Evolutionary conservation across 306 rosid species (phyloP).

Genomic region (Rubus parviflorus): DNA sequence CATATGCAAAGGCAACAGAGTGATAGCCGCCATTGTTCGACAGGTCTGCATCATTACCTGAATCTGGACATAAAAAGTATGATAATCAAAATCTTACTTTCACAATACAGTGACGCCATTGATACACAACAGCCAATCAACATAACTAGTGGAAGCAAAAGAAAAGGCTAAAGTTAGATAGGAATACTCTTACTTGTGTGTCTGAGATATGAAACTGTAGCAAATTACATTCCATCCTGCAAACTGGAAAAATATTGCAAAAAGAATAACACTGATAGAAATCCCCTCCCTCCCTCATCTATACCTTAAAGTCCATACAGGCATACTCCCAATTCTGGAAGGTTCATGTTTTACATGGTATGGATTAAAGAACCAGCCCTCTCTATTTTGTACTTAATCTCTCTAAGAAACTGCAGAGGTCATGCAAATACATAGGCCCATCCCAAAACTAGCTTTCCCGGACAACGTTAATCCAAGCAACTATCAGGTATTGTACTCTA

Average conservation of each 20-base stretch:
- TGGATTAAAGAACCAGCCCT: background rate
- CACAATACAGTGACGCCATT: slow-evolving; percentile 4
- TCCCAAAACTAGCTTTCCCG: too few relatives aligned
- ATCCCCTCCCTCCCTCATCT: background rate
- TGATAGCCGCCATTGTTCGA: slow-evolving; percentile 41
- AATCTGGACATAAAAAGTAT: slow-evolving; percentile 39
- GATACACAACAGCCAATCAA: slow-evolving; percentile 11
- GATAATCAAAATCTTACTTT: slow-evolving; percentile 31
- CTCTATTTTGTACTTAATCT: background rate
- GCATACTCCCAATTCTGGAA: background rate
- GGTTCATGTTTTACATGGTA: background rate
- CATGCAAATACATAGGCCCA: too few relatives aligned
- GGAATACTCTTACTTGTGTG: slow-evolving; percentile 62
- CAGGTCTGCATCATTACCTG: slow-evolving; percentile 37
- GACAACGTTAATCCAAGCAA: background rate
- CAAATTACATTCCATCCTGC: slow-evolving; percentile 73
- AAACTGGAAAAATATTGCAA: slow-evolving; percentile 44
- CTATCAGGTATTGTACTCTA: background rate
- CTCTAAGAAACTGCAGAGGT: background rate
- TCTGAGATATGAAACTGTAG: slow-evolving; percentile 53
- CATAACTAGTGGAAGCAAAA: slow-evolving; percentile 6
- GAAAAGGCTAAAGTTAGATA: slow-evolving; percentile 19
- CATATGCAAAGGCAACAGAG: slow-evolving; percentile 70
- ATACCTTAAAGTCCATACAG: background rate
- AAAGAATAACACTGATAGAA: slow-evolving; percentile 18